Evolutionary conservation across 1,284 basidiomycete species (phyloP).

Genomic region (Papiliotrema nemorosa): DNA sequence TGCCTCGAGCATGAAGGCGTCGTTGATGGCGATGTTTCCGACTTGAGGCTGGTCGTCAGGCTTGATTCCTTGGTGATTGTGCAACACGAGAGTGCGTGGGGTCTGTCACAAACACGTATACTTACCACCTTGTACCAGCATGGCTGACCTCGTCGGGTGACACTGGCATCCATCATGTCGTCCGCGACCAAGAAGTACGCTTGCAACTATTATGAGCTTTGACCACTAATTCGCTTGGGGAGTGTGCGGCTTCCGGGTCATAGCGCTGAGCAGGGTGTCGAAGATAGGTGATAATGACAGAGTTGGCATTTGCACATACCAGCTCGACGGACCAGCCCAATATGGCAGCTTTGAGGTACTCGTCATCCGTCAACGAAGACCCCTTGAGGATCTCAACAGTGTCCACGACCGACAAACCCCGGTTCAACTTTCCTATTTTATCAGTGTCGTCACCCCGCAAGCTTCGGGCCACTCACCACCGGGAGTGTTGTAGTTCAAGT

Average conservation of each 20-base stretch:
- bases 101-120: no score
- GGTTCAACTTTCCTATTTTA: conserved; percentile 90
- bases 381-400: conserved; percentile 85
- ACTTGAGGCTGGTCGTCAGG: conserved; percentile 55
- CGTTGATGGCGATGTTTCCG: conserved; percentile 90
- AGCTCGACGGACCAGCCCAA: conserved; percentile 97
- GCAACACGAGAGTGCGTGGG: no score
- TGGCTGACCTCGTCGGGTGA: conserved; percentile 91
- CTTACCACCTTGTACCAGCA: conserved; percentile 82
- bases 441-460: neutral
- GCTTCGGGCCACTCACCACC: conserved; percentile 63
- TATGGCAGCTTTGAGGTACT: conserved; percentile 85
- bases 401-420: conserved; percentile 92
- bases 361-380: conserved; percentile 60
- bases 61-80: neutral
- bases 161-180: conserved; percentile 87
- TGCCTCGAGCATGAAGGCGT: conserved; percentile 92
- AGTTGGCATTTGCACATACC: no score
- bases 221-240: no score
- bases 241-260: no score
- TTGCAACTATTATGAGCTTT: conserved; percentile 65
- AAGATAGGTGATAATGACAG: no score
- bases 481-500: conserved; percentile 89
- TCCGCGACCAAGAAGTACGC: conserved; percentile 97
- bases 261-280: no score